Percentiles rank a stretch among this genome's conserved stretches.
phyloP scores from a whole-genome alignment of 441 rosid genomes.

The Jatropha podagrica region DNA sequence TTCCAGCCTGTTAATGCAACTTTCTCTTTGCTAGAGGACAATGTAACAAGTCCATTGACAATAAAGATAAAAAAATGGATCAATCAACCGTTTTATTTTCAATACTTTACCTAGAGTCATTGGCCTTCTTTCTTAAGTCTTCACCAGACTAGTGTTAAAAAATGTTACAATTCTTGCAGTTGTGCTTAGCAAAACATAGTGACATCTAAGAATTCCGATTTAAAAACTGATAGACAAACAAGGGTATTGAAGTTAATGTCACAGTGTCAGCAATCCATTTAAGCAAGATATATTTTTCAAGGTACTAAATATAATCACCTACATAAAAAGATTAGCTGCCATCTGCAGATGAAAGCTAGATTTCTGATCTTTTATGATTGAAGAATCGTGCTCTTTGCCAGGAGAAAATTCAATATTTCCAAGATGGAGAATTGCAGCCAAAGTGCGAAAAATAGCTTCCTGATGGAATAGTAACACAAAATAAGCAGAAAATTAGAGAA shows the following conservation, averaged over 20 bases:
- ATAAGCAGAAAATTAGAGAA: conserved; percentile 21
- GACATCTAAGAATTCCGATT: background rate
- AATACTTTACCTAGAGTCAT: background rate
- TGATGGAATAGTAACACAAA: conserved; percentile 28
- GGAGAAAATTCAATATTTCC: conserved; percentile 93
- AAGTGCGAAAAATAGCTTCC: conserved; percentile 91
- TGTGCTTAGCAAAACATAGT: conserved; percentile 1
- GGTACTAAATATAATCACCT: conserved; percentile 36
- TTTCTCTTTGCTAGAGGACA: background rate
- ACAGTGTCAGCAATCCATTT: background rate
- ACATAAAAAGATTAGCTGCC: conserved; percentile 91
- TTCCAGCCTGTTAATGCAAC: background rate
- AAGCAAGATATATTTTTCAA: conserved; percentile 20
- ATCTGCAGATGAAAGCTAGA: conserved; percentile 77
- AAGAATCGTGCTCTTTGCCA: conserved; percentile 94
- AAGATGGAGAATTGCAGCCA: conserved; percentile 93
- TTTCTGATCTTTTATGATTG: conserved; percentile 69
- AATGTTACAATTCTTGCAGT: conserved; percentile 2
- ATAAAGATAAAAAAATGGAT: background rate
- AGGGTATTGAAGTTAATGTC: conserved; percentile 3
- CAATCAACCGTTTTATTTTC: background rate
- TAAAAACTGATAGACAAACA: background rate
- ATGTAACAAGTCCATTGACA: background rate
- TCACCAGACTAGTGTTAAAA: background rate
- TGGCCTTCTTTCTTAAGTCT: background rate